Base-by-base conservation (phyloP, 169 alveolate species). In the Plasmodium gonderi region DNA sequence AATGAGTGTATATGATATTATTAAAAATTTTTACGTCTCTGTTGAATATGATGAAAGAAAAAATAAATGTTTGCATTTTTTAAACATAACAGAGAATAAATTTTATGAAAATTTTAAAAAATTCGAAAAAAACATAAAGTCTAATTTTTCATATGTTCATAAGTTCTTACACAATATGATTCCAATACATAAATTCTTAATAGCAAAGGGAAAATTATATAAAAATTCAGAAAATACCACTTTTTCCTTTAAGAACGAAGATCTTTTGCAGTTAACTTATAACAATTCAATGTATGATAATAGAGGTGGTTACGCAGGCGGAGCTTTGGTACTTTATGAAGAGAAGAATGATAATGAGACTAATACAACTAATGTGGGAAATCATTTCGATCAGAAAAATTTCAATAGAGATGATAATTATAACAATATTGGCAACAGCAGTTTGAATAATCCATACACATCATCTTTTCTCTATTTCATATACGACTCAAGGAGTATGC, bases 51-150 rank as follows among this genome's bases (percentile, higher is more conserved):
- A 87, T 67, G 93, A 87, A 64, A 54, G 93, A 79, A 87, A 87
- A 67, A 87, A 87, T 40, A 87, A 87, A 76, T 87, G 90, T 54
- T 26, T 87, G 6, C 93, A 87, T 67, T 87, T 87, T 40, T 31
- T 87, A 38, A 87, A 87, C 67, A 54, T 87, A 26, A 76, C 89
- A 20, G 93, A 87, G 38, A 87, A 87, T 76, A 87, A 76, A 75
- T 87, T 87, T 87, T 87, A 87, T 33, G 93, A 87, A 51, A 87
- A 87, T 76, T 87, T 87, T 33, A 87, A 77, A 75, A 87, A 77
- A 60, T 87, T 87, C 47, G 93, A 87, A 77, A 29, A 42, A 8
- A 87, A 87, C n/a, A 87, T 87, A 3, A 87, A 87, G 20, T 9
- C 90, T 4, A 75, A 54, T 42, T 87, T 87, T 54, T 12, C 49